Evolutionary conservation across 2,329 filamentous ascomycete species (phyloP), one percentile per base, ranked within the genome.

Genomic region (Fusarium vanettenii): DNA sequence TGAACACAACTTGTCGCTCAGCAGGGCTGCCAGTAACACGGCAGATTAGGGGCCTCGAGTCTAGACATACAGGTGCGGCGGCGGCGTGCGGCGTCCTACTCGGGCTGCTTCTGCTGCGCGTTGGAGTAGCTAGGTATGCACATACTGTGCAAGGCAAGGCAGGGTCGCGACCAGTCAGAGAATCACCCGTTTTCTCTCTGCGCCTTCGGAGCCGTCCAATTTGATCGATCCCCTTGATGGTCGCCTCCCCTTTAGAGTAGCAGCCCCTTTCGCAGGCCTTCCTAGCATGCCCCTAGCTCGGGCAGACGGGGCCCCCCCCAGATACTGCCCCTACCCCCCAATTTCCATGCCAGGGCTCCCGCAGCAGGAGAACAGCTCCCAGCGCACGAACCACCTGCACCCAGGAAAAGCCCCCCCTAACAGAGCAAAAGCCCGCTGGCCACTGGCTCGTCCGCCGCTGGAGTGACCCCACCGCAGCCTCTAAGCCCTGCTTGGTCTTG

Each of bases 321-420:
- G 71, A 73, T 71, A 63, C 67, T 64, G 35, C 55, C 64, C 69
- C 67, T 62, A 29, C 69, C 61, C 60, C 76, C 76, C 76, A 76
- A 76, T 75, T 78, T 75, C 75, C 70, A 77, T 75, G 74, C 75
- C 75, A 79, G 75, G 75, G 72, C 76, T 76, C 75, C 75, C 76
- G 73, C 75, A 79, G 69, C 63, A 75, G 57, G 71, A 64, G 62
- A 61, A 66, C 69, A 71, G 72, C 71, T 68, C 48, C 63, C 52
- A 72, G 69, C 65, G 75, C 75, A 77, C 74, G 73, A 75, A 73
- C 76, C 76, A 78, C 70, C 57, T 29, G 43, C 43, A 45, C 43
- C 43, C 33, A 59, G 43, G 66, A 43, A 64, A 50, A 50, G 25
- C 41, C 59, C 55, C 73, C 71, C 60, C 52, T 60, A 52, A 52